Percentiles rank a stretch among this genome's conserved stretches.
phyloP scores from a whole-genome alignment of 192 early-diverging fungal genomes.

The Gamsiella multidivaricata region DNA sequence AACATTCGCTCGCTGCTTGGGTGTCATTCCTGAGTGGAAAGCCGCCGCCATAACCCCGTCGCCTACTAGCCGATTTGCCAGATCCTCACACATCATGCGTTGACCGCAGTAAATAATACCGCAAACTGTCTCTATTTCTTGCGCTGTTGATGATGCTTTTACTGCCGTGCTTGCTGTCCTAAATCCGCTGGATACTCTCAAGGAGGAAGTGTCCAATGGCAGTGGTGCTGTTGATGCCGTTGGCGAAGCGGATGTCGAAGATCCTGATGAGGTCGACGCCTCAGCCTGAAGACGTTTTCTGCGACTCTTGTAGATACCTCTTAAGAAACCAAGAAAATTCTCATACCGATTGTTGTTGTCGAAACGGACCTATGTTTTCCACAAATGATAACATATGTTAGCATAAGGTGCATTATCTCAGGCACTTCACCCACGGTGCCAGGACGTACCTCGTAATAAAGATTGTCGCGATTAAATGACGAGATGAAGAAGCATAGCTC shows the following conservation, averaged over 20 bases:
- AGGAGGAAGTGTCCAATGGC: background rate
- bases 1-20: slow-evolving; percentile 28
- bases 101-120: slow-evolving; percentile 52
- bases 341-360: slow-evolving; percentile 26
- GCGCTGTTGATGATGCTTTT: background rate
- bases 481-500: slow-evolving; percentile 16
- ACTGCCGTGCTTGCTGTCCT: background rate
- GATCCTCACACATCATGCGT: slow-evolving; percentile 29
- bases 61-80: slow-evolving; percentile 17
- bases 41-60: slow-evolving; percentile 43
- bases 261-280: background rate
- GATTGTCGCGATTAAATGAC: slow-evolving; percentile 40
- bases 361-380: slow-evolving; percentile 27
- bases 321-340: slow-evolving; percentile 30
- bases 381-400: background rate
- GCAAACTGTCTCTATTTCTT: slow-evolving; percentile 14
- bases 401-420: too few species aligned
- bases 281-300: slow-evolving; percentile 16
- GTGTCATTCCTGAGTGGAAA: slow-evolving; percentile 53
- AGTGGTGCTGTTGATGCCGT: background rate
- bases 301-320: slow-evolving; percentile 21
- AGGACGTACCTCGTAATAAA: slow-evolving; percentile 34
- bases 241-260: background rate
- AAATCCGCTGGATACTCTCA: too few species aligned
- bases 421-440: background rate